These are phyloP conservation scores for Clonostachys sp. DNA, from an alignment of 2,329 filamentous ascomycete species.

Conservation along the genomic window DNA sequence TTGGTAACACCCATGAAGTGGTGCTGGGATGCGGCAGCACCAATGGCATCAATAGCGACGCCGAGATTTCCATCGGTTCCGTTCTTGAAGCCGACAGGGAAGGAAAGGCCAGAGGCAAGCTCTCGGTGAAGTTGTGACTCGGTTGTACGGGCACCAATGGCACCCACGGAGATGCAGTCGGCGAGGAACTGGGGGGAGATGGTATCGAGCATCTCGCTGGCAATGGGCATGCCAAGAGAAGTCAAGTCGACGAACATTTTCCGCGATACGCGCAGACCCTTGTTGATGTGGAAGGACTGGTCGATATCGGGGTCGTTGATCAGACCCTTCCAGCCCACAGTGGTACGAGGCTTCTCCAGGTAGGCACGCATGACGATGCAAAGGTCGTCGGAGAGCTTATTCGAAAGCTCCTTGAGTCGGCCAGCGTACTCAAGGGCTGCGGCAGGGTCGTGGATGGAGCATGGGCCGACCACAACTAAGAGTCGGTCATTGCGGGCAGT, in stretches of 20 bases:
- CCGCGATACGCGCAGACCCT: conserved; percentile 86
- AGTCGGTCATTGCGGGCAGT: conserved; percentile 79
- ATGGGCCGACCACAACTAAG: conserved; percentile 90
- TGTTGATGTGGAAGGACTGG: conserved; percentile 97
- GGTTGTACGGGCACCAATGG: conserved; percentile 92
- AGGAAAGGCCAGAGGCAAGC: conserved; percentile 88
- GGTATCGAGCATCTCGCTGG: conserved; percentile 97
- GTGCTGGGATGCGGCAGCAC: conserved; percentile 77
- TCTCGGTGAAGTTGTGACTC: conserved; percentile 96
- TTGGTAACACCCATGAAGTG: conserved; percentile 99
- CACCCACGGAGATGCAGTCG: conserved; percentile 91
- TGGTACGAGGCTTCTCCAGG: conserved; percentile 97
- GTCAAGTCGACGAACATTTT: conserved; percentile 93
- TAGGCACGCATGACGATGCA: conserved; percentile 97
- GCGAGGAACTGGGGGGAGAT: conserved; percentile 98
- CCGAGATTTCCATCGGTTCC: conserved; percentile 89
- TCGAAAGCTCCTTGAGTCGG: conserved; percentile 70
- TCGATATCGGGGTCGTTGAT: conserved; percentile 99
- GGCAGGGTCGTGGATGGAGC: conserved; percentile 92
- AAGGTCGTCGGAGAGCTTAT: conserved; percentile 77
- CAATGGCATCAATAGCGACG: conserved; percentile 94
- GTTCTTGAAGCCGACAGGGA: conserved; percentile 99
- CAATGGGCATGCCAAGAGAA: conserved; percentile 83
- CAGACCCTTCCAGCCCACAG: conserved; percentile 97
- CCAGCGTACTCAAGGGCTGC: conserved; percentile 84